phyloP scores from a whole-genome alignment of 805 yeast genomes.

The Candida khao-thaluensis region DNA sequence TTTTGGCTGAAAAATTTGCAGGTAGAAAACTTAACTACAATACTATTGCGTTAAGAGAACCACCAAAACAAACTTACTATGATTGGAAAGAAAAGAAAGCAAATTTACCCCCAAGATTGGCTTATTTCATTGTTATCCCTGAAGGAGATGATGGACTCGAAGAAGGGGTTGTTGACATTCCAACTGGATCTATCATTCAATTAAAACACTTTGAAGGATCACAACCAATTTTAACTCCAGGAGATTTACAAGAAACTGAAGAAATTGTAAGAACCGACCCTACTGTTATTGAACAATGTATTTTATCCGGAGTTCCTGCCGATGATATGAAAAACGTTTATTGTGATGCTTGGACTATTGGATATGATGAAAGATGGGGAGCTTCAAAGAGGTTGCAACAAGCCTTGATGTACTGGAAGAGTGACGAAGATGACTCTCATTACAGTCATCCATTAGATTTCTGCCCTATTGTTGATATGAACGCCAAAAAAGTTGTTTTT shows the following conservation, averaged over 20 bases:
- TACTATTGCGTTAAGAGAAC: slow-evolving; percentile 70
- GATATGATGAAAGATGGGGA: slow-evolving; percentile 78
- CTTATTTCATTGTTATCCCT: slow-evolving; percentile 62
- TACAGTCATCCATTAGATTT: slow-evolving; percentile 77
- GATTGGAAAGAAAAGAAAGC: slow-evolving; percentile 64
- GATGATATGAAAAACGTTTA: slow-evolving; percentile 58
- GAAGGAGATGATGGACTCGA: slow-evolving; percentile 59
- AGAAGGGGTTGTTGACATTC: slow-evolving; percentile 68
- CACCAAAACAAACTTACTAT: slow-evolving; percentile 60
- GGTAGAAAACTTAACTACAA: slow-evolving; percentile 55
- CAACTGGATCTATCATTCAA: slow-evolving; percentile 45
- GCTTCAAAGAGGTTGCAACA: slow-evolving; percentile 72
- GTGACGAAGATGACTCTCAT: slow-evolving; percentile 73
- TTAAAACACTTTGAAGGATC: slow-evolving; percentile 54
- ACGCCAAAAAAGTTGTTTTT: slow-evolving; percentile 62
- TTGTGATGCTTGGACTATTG: slow-evolving; percentile 71
- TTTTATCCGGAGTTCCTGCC: slow-evolving; percentile 64
- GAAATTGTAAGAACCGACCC: slow-evolving; percentile 68
- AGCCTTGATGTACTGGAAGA: slow-evolving; percentile 76
- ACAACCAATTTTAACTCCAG: slow-evolving; percentile 74
- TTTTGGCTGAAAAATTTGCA: slow-evolving; percentile 49
- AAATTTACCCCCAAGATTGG: slow-evolving; percentile 66
- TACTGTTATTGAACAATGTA: slow-evolving; percentile 69
- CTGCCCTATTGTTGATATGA: slow-evolving; percentile 79
- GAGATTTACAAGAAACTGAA: slow-evolving; percentile 64